Conservation (phyloP, 768 basidiomycete species). For the Agrocybe praecox region DNA sequence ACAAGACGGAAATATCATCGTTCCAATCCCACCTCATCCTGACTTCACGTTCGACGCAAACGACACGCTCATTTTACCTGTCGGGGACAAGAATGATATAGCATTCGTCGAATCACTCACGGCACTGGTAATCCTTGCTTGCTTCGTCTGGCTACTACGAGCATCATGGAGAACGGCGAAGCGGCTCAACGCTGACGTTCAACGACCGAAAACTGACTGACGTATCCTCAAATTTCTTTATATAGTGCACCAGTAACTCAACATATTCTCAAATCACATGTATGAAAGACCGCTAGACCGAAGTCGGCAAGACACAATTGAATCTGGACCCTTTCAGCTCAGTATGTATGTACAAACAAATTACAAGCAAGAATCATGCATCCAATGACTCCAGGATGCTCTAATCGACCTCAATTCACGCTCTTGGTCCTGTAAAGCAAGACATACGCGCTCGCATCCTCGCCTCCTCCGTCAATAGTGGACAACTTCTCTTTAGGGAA, state of each 20-base stretch:
- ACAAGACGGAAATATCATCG: constrained; percentile 10
- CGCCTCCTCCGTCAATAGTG: constrained; percentile 88
- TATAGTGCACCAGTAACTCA: neutral
- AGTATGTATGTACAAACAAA: neutral
- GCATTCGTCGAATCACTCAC: constrained; percentile 45
- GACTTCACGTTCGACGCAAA: constrained; percentile 10
- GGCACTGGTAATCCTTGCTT: constrained; percentile 34
- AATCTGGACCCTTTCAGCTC: neutral
- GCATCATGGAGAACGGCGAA: constrained; percentile 23
- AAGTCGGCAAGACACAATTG: neutral
- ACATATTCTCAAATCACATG: too few species aligned
- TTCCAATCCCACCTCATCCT: constrained; percentile 21
- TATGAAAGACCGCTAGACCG: too few species aligned
- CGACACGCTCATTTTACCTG: constrained; percentile 35
- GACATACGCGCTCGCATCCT: constrained; percentile 90
- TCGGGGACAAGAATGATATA: constrained; percentile 37
- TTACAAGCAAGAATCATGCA: neutral
- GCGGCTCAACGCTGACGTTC: constrained; percentile 4
- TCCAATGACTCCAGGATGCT: neutral
- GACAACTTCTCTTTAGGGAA: constrained; percentile 85
- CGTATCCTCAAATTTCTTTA: neutral
- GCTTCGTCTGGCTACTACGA: constrained; percentile 39
- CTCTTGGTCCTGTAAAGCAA: constrained; percentile 76
- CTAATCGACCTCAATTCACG: neutral
- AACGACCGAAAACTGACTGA: constrained; percentile 10